Base-by-base conservation (phyloP, 495 filamentous ascomycete genomes). In the Cudoniella acicularis region DNA sequence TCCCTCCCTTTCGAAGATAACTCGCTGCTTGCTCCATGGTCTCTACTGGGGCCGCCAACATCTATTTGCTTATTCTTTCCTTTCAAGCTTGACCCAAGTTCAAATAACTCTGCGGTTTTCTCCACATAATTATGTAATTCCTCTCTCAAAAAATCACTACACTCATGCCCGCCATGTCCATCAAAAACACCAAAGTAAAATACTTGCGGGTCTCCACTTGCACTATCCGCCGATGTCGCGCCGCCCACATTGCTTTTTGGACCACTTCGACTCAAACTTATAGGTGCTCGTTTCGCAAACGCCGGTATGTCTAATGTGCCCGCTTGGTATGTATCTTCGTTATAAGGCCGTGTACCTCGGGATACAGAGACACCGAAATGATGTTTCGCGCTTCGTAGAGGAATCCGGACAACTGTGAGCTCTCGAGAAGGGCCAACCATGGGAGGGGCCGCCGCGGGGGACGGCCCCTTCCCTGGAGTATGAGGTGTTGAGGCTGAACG, bases 171-270 rank as follows among this genome's bases (percentile, higher is more conserved):
- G 20, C 94, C 94, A 76, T 98, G 94, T 20, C 94, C 94, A 75
- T 98, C 94, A 66, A 98, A 98, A 0, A 98, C 86, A 1, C 83
- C 91, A 73, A 96, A 98, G 70, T 98, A 98, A 72, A 98, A 98
- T 6, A 97, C 88, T 67, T 96, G 92, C 8, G 92, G 92, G 69
- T 96, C 92, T 8, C 91, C 92, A 62, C 83, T 88, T 2, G 88
- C 82, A 49, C 84, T 87, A 54, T 89, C 85, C 17, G 90, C 89
- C 24, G 76, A 77, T 23, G 80, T 87, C 9, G 77, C 79, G 64
- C 84, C 81, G 10, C 78, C 83, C 4, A 71, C 69, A 45, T 54
- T 64, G 11, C 20, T 50, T 51, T 58, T 61, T 45, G 40, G 60
- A 49, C 59, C 65, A 21, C 61, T 75, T 25, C 73, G 70, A 56